Percentiles rank a stretch among this genome's conserved stretches.
Conservation (phyloP, 164 flowering plant genomes). For the Magnolia officinalis region DNA sequence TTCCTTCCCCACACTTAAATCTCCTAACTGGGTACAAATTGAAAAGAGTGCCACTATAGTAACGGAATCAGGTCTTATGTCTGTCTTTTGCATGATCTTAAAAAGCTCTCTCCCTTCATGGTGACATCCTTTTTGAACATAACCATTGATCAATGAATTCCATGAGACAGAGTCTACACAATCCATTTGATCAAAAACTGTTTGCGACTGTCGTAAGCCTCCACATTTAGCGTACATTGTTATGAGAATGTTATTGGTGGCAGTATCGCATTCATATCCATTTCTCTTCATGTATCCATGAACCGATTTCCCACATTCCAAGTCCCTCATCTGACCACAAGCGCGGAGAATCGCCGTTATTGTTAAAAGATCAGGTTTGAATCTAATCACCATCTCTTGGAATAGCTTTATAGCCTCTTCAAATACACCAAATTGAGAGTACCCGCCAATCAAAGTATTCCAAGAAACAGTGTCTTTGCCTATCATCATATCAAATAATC, state of each 20-base stretch:
- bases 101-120: constrained; percentile 28
- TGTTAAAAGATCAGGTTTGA: constrained; percentile 39
- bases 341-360: constrained; percentile 35
- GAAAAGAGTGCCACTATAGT: constrained; percentile 33
- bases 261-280: constrained; percentile 26
- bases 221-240: constrained; percentile 46
- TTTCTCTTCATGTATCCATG: constrained; percentile 30
- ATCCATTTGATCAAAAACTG: constrained; percentile 32
- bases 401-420: constrained; percentile 31
- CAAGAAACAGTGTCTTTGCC: constrained; percentile 37
- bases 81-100: constrained; percentile 27
- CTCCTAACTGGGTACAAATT: constrained; percentile 23
- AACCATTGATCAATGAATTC: constrained; percentile 42
- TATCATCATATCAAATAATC: constrained; percentile 31
- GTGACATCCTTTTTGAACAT: constrained; percentile 15
- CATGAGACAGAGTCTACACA: constrained; percentile 41
- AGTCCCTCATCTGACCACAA: constrained; percentile 35
- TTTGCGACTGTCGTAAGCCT: constrained; percentile 23
- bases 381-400: constrained; percentile 26
- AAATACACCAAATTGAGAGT: constrained; percentile 23
- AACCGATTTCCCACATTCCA: constrained; percentile 28
- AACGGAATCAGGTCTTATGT: constrained; percentile 24
- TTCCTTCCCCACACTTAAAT: constrained; percentile 23
- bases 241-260: constrained; percentile 38
- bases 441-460: constrained; percentile 44